Percentiles rank a stretch among this genome's conserved stretches.
Evolutionary conservation across 2,329 filamentous ascomycete genomes (phyloP).

Genomic region (Davidsoniella neocaledoniae): DNA sequence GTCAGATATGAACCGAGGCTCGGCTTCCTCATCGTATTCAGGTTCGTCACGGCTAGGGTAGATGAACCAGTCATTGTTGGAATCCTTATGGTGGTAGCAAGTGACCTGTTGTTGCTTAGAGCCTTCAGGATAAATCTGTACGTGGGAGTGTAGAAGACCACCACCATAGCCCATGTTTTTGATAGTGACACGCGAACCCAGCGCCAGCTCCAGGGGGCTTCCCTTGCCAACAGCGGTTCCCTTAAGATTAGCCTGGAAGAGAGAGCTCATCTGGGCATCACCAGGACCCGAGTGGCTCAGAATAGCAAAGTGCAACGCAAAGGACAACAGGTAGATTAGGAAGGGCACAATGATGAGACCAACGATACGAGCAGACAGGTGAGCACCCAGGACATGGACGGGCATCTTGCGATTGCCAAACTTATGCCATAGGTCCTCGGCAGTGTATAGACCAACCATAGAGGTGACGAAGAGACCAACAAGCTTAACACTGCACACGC

Average conservation of each 20-base stretch:
- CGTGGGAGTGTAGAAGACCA: conserved; percentile 86
- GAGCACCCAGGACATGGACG: conserved; percentile 58
- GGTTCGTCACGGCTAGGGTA: conserved; percentile 74
- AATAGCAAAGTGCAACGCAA: conserved; percentile 86
- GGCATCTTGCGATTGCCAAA: conserved; percentile 91
- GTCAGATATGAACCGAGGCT: conserved; percentile 62
- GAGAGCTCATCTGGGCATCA: conserved; percentile 98
- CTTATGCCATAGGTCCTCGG: conserved; percentile 95
- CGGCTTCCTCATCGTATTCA: conserved; percentile 54
- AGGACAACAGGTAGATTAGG: conserved; percentile 87
- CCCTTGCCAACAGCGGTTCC: conserved; percentile 90
- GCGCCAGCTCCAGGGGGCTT: conserved; percentile 80
- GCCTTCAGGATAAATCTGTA: conserved; percentile 90
- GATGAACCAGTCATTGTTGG: conserved; percentile 99
- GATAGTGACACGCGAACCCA: conserved; percentile 76
- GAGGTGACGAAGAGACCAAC: conserved; percentile 93
- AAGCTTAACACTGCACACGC: conserved; percentile 96
- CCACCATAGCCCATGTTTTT: conserved; percentile 99
- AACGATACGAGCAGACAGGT: conserved; percentile 63
- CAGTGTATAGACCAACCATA: conserved; percentile 85
- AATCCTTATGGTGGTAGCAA: conserved; percentile 98
- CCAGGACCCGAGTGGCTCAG: conserved; percentile 87
- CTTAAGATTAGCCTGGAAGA: conserved; percentile 92
- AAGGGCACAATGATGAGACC: conserved; percentile 80
- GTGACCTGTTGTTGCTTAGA: conserved; percentile 92